A percentile compares a stretch with the other conserved stretches of the same genome.
Conservation (phyloP, 768 basidiomycete genomes). For the Kwoniella mangroviensis region DNA sequence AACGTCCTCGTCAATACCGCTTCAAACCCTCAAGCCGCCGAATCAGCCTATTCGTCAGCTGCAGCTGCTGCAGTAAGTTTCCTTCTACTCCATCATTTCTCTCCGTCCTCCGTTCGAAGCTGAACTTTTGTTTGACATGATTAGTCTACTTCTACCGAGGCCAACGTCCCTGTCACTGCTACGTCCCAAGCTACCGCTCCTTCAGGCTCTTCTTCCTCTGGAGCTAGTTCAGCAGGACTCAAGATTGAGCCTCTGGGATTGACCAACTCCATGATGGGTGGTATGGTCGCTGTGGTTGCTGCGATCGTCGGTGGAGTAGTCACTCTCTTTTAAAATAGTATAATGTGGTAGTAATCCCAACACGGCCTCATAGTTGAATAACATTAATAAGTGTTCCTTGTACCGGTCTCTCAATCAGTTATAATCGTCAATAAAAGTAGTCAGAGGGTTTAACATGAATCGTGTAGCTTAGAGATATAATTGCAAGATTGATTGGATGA, state of each 20-base stretch:
- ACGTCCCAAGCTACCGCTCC: constrained; percentile 38
- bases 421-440: too few species aligned
- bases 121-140: neutral
- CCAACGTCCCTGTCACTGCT: constrained; percentile 40
- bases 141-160: constrained; percentile 42
- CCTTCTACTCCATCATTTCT: neutral
- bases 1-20: constrained; percentile 56
- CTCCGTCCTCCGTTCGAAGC: neutral
- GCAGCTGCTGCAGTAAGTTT: constrained; percentile 32
- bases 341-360: too few species aligned
- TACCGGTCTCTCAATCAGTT: too few species aligned
- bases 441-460: too few species aligned
- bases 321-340: constrained; percentile 26
- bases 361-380: too few species aligned
- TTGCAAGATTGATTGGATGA: too few species aligned
- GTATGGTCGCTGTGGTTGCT: constrained; percentile 36
- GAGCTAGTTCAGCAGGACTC: constrained; percentile 30
- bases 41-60: constrained; percentile 48
- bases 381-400: too few species aligned
- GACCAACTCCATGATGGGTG: constrained; percentile 33
- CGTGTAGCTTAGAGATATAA: too few species aligned
- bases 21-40: constrained; percentile 54
- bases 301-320: constrained; percentile 38
- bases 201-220: constrained; percentile 21
- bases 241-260: constrained; percentile 19